Base-by-base conservation (phyloP, 202 grass and related monocot species). In the Zoysia matrella region DNA sequence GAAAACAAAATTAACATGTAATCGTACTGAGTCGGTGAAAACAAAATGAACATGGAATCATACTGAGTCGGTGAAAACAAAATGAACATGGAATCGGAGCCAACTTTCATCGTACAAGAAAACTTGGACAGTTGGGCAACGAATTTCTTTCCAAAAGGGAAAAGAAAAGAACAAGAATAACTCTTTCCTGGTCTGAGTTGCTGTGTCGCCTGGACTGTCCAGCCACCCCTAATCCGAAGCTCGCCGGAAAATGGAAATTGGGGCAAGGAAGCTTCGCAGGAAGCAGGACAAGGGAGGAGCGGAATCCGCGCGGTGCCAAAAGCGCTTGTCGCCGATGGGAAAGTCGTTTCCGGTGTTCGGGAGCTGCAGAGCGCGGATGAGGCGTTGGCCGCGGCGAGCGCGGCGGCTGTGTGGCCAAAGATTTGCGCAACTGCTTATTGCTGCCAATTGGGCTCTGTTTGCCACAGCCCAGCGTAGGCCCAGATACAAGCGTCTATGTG, bases 171-270 rank as follows among this genome's bases (percentile, higher is more conserved):
- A n/a, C 52, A 66, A 30, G 14, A 15, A 11, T 72, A 87, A 80
- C 86, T 73, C 52, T 73, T 66, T 73, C 45, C 42, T 30, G 50
- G 79, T 64, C 73, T 61, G 47, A 2, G 44, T 46, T 3, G n/a
- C 22, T n/a, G n/a, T n/a, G n/a, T n/a, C n/a, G n/a, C n/a, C n/a
- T n/a, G n/a, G n/a, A n/a, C n/a, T n/a, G n/a, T n/a, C n/a, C n/a
- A n/a, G 45, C 2, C 57, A 47, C 15, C 43, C 43, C 52, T n/a
- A 71, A 50, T n/a, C 72, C 43, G 14, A 30, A 77, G 65, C 69
- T 43, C 85, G 47, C 42, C 58, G 58, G 66, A 64, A 10, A 4
- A 40, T 64, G 60, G 60, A 64, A 9, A 10, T n/a, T 39, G 61
- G 36, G 61, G 30, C 3, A n/a, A n/a, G n/a, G n/a, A 64, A 64